These are phyloP conservation scores for Brassica nigra DNA, from an alignment of 345 rosid genomes.

Conservation along the genomic window DNA sequence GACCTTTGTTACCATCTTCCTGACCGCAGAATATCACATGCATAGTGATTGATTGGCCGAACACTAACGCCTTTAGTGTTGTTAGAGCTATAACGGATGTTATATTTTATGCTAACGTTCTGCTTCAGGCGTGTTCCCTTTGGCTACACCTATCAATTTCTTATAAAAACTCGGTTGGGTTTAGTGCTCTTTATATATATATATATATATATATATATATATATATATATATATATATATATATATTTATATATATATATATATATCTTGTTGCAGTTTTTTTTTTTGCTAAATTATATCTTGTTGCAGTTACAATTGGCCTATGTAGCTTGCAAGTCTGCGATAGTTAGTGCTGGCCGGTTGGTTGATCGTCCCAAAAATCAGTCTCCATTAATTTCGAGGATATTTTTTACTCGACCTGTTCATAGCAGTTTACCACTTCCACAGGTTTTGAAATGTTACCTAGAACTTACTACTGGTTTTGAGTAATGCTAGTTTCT, in stretches of 20 bases:
- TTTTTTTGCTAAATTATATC: background rate
- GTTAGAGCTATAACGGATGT: constrained; percentile 65
- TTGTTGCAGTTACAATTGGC: constrained; percentile 19
- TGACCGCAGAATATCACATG: constrained; percentile 55
- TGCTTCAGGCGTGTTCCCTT: constrained; percentile 66
- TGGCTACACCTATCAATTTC: background rate
- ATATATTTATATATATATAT: no score
- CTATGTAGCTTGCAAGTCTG: background rate
- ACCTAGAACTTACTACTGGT: background rate
- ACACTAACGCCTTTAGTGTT: constrained; percentile 48
- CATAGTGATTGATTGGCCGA: constrained; percentile 50
- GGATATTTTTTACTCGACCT: constrained; percentile 62
- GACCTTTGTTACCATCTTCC: background rate
- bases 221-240: no score
- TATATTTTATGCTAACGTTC: constrained; percentile 60
- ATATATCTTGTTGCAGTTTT: background rate
- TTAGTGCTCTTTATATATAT: no score
- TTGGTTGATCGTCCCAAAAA: constrained; percentile 52
- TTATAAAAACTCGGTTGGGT: background rate
- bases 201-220: no score
- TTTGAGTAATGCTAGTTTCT: background rate
- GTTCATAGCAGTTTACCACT: constrained; percentile 62
- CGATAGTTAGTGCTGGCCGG: constrained; percentile 35
- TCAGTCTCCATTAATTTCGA: constrained; percentile 56
- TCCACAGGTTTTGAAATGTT: constrained; percentile 66